phyloP scores from a whole-genome alignment of 1,284 basidiomycete genomes.

The Irpex lacteus region DNA sequence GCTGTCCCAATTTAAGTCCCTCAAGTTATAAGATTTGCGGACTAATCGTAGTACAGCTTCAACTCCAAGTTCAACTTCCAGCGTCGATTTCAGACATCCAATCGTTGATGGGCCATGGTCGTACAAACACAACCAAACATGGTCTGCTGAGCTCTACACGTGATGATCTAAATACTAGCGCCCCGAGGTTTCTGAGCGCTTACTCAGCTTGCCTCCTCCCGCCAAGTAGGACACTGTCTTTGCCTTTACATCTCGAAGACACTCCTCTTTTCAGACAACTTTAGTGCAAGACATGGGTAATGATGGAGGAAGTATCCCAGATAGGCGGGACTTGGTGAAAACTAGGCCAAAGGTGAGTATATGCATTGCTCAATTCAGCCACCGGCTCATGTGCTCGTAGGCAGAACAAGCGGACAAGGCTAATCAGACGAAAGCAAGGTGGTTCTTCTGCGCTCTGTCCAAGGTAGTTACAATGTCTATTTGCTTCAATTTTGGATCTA shows the following conservation, averaged over 20 bases:
- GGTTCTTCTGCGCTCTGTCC: constrained; percentile 90
- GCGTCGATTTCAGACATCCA: too few relatives aligned
- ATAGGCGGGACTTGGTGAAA: constrained; percentile 75
- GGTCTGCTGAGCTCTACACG: too few relatives aligned
- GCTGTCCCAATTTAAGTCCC: too few relatives aligned
- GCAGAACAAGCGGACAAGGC: constrained; percentile 85
- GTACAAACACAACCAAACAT: too few relatives aligned
- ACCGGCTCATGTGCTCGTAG: constrained; percentile 27
- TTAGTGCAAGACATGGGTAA: constrained; percentile 59
- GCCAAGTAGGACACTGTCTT: not conserved
- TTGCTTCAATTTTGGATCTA: not conserved
- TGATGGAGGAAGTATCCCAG: constrained; percentile 85
- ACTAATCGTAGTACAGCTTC: too few relatives aligned
- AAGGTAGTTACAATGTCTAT: constrained; percentile 56
- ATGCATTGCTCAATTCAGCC: not conserved
- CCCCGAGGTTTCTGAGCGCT: not conserved
- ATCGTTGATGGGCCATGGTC: too few relatives aligned
- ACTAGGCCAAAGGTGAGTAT: constrained; percentile 65
- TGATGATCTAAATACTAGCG: too few relatives aligned
- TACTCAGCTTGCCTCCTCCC: not conserved
- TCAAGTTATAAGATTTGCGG: too few relatives aligned
- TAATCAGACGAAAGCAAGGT: constrained; percentile 81
- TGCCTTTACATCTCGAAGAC: not conserved
- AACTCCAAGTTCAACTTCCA: too few relatives aligned
- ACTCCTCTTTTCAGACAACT: not conserved